Evolutionary conservation across 257 asterid species (phyloP).

Genomic region (Henckelia pumila): DNA sequence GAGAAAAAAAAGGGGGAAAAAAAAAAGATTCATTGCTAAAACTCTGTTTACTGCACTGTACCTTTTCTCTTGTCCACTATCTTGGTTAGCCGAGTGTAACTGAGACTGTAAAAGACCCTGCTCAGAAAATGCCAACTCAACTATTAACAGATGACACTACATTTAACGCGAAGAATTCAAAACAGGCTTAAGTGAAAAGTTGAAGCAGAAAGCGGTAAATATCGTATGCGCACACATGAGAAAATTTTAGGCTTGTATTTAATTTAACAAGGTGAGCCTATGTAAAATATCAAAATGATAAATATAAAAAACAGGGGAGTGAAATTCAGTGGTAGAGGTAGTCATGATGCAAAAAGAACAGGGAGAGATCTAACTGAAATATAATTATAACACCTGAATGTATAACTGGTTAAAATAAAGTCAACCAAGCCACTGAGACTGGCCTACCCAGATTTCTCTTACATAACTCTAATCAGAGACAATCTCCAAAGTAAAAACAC

Average conservation of each 20-base stretch:
- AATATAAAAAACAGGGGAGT: not conserved
- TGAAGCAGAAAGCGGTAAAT: not conserved
- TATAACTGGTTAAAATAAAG: constrained; percentile 7
- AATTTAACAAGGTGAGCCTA: not conserved
- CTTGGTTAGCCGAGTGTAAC: constrained; percentile 78
- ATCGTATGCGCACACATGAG: not conserved
- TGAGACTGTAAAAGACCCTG: constrained; percentile 88
- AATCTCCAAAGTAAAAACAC: constrained; percentile 14
- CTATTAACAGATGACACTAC: too few relatives aligned
- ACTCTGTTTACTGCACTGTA: constrained; percentile 25
- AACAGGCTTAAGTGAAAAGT: too few relatives aligned
- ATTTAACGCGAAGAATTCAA: too few relatives aligned
- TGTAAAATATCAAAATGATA: not conserved
- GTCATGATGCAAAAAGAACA: too few relatives aligned
- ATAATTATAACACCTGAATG: not conserved
- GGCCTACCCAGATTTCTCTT: not conserved
- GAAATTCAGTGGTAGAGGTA: not conserved
- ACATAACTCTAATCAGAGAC: not conserved
- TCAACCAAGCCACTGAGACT: constrained; percentile 2
- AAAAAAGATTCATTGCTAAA: constrained; percentile 5
- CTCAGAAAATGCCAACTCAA: constrained; percentile 31
- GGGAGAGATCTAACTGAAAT: too few relatives aligned
- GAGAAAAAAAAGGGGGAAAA: constrained; percentile 11
- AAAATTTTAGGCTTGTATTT: not conserved
- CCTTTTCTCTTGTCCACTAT: constrained; percentile 81